A percentile compares a stretch with the other conserved stretches of the same genome.
phyloP scores from a whole-genome alignment of 2,329 filamentous ascomycete species.

The Tolypocladium inflatum region DNA sequence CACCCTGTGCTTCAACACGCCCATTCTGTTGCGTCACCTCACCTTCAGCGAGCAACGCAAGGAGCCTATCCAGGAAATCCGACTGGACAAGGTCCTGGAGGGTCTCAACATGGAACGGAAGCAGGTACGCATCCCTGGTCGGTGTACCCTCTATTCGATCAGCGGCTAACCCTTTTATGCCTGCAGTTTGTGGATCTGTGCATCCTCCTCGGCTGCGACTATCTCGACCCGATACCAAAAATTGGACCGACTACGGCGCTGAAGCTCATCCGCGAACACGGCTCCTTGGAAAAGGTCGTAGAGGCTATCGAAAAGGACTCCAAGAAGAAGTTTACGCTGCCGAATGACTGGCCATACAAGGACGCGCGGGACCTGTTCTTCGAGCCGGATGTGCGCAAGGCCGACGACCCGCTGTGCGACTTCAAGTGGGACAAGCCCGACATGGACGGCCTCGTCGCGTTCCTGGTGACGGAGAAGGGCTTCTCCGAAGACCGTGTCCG shows the following conservation, averaged over 20 bases:
- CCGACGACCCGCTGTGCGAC: slow-evolving; percentile 80
- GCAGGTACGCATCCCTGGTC: slow-evolving; percentile 46
- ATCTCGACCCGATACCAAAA: slow-evolving; percentile 92
- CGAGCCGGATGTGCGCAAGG: slow-evolving; percentile 75
- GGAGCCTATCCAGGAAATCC: slow-evolving; percentile 94
- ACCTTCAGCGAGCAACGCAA: slow-evolving; percentile 97
- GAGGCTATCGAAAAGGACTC: slow-evolving; percentile 67
- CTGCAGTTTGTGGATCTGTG: slow-evolving; percentile 89
- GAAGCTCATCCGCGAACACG: slow-evolving; percentile 89
- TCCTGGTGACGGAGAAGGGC: slow-evolving; percentile 86
- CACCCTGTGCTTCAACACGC: slow-evolving; percentile 88
- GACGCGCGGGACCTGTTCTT: slow-evolving; percentile 91
- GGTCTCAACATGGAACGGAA: slow-evolving; percentile 80
- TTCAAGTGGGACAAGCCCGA: slow-evolving; percentile 98
- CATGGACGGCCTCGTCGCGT: slow-evolving; percentile 79
- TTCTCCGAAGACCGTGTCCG: slow-evolving; percentile 94
- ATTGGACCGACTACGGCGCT: slow-evolving; percentile 86
- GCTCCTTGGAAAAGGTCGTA: slow-evolving; percentile 77
- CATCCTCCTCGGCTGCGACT: slow-evolving; percentile 95
- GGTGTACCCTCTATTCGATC: background rate
- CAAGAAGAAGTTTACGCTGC: slow-evolving; percentile 73
- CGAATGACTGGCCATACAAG: slow-evolving; percentile 93
- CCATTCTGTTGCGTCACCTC: slow-evolving; percentile 82
- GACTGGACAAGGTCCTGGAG: slow-evolving; percentile 75
- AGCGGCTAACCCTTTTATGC: background rate